Evolutionary conservation across 345 rosid genomes (phyloP), one percentile per base, ranked within the genome.

Genomic region (Euphorbia lathyris): DNA sequence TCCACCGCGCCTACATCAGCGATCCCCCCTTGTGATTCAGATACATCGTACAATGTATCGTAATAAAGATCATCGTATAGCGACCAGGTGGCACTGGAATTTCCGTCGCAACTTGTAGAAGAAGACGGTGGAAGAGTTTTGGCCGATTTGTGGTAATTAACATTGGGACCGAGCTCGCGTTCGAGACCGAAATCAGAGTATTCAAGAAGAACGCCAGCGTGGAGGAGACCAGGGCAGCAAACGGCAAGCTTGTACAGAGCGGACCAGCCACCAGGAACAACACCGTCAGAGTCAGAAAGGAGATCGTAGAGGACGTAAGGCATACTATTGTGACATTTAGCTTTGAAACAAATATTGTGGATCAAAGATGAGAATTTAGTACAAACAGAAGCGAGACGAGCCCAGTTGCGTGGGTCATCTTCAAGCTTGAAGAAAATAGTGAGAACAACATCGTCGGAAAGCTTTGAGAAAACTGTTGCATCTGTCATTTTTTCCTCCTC

Each of bases 171-270:
- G 56, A 95, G 81, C 65, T 95, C 98, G 61, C 92, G 97, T 57
- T 94, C 95, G 43, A 91, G 80, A 68, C 98, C 98, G 73, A 94
- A 94, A 77, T 94, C 98, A 43, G 98, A 90, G 84, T 90, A 81
- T 56, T 94, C 97, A 5, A 94, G 91, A 68, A 91, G 90, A 68
- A 91, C 80, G 60, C 98, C 97, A 26, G 97, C 78, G 82, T 90
- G 98, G 80, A 67, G 79, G 75, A 86, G 89, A 20, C 97, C 98
- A 5, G 97, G 98, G 77, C 98, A 92, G 80, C 96, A 92, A 58
- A 95, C 92, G 65, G 91, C 78, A 63, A 92, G 89, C 81, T 87
- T 92, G 80, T 78, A 73, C 50, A 95, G 96, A 65, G 96, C 79
- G 26, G 87, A 77, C 97, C 99, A 95, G 69, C 82, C 87, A 55